phyloP scores from a whole-genome alignment of 495 filamentous ascomycete genomes.

The Cercophora samala region DNA sequence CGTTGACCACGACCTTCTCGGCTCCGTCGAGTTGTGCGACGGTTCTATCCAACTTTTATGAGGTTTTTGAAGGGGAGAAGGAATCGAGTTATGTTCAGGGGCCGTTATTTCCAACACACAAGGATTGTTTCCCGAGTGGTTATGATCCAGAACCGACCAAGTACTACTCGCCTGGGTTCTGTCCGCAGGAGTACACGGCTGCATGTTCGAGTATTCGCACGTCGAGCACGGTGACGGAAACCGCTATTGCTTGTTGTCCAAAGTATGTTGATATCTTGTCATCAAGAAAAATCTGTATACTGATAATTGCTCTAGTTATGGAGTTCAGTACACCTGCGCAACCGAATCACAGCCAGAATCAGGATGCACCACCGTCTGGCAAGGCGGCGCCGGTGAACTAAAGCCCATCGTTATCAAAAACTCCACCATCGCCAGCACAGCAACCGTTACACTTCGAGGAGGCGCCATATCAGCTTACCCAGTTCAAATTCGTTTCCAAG shows the following conservation, averaged over 20 bases:
- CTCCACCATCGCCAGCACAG: constrained; percentile 14
- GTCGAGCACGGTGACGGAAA: constrained; percentile 20
- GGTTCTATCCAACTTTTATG: background rate
- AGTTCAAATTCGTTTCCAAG: constrained; percentile 30
- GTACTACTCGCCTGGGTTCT: constrained; percentile 36
- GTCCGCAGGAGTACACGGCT: constrained; percentile 32
- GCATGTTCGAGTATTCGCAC: constrained; percentile 28
- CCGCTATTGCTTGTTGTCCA: constrained; percentile 32
- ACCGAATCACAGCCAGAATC: constrained; percentile 12
- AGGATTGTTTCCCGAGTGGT: constrained; percentile 29
- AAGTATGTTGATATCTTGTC: constrained; percentile 22
- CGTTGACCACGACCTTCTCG: constrained; percentile 33
- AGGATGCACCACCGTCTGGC: constrained; percentile 28
- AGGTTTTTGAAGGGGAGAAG: constrained; percentile 11
- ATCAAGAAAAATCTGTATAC: background rate
- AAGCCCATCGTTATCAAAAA: constrained; percentile 22
- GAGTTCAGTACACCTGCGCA: constrained; percentile 26
- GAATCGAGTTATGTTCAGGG: constrained; percentile 28
- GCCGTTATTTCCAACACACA: constrained; percentile 24
- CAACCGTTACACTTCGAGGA: constrained; percentile 16
- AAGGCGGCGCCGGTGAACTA: constrained; percentile 15
- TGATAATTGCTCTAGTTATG: constrained; percentile 4
- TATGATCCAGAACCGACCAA: constrained; percentile 30
- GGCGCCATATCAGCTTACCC: constrained; percentile 7
- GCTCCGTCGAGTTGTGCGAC: constrained; percentile 32